Base-by-base conservation (phyloP, 2,329 filamentous ascomycete genomes). In the Hymenoscyphus linearis region DNA sequence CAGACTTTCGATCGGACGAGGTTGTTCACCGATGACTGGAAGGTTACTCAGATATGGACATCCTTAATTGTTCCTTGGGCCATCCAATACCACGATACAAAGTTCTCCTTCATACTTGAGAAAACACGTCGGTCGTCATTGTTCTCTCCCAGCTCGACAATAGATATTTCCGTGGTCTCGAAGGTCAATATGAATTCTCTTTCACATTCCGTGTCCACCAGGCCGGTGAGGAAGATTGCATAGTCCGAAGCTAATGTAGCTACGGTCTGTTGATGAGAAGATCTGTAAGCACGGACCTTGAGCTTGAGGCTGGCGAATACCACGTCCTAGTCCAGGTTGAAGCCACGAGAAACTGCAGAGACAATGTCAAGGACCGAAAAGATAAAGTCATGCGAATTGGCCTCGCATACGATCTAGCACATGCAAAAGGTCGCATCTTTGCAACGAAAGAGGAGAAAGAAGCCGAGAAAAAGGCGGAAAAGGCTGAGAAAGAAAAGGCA, bases 141-240 rank as follows among this genome's bases (percentile, higher is more conserved):
- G 82, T 85, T 0, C 76, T 87, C 1, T 83, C 82, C 1, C 84
- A 87, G 72, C 80, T 87, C n/a, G 84, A 87, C 67, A 74, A 76
- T 14, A 77, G 85, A 13, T 87, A 86, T 69, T 87, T 85, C 70
- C 79, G 79, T 63, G 85, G 84, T 4, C 78, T 87, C 0, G 75
- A 80, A 40, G 85, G 85, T 4, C 81, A 85, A 69, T 88, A 87
- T 62, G 37, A 47, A 5, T 80, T 79, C 61, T 66, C 72, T n/a
- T 66, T 84, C 75, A 73, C 70, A 16, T 76, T 76, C 64, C 75
- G 81, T 9, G 71, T 85, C 2, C 81, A 85, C 62, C 75, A 78
- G 60, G 74, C 78, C 2, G 78, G 78, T 7, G 78, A 80, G 2
- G 81, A 83, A 62, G 82, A 85, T 65, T 85, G 85, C 65, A 79